Percentiles rank a stretch among this genome's conserved stretches.
phyloP scores from a whole-genome alignment of 2,329 filamentous ascomycete genomes.

The Chrysoporthe austroafricana region DNA sequence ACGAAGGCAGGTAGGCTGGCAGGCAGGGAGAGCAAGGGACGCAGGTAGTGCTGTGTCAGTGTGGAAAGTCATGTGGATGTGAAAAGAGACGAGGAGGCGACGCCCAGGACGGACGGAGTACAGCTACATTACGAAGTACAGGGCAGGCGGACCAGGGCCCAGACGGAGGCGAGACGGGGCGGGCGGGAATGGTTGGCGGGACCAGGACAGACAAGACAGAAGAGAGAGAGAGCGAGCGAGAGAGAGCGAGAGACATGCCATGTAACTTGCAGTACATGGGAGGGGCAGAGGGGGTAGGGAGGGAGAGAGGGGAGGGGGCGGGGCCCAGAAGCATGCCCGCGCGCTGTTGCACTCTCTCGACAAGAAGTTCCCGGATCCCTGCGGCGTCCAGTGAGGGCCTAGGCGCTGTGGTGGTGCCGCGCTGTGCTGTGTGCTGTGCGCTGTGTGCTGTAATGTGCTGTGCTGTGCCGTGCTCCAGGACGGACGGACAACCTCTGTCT shows the following conservation, averaged over 20 bases:
- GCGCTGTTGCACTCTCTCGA: slow-evolving; percentile 3
- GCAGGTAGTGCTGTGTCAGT: slow-evolving; percentile 16
- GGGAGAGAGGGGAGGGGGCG: not conserved
- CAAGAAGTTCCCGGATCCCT: not conserved
- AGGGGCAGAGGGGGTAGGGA: not conserved
- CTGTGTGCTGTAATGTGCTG: not conserved
- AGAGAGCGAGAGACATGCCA: not conserved
- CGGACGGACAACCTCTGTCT: too few relatives aligned
- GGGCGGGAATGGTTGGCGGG: not conserved
- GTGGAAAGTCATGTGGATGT: slow-evolving; percentile 25
- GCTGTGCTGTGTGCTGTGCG: not conserved
- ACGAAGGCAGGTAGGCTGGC: not conserved
- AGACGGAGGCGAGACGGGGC: slow-evolving; percentile 15
- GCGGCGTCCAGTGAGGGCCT: not conserved
- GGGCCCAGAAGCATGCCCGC: not conserved
- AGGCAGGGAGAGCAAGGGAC: slow-evolving; percentile 10
- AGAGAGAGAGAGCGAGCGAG: not conserved
- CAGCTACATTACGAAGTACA: slow-evolving; percentile 6
- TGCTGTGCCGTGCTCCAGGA: too few relatives aligned
- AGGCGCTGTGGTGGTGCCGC: not conserved
- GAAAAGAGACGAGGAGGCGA: slow-evolving; percentile 9
- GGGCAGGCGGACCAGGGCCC: not conserved
- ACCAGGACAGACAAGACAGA: not conserved
- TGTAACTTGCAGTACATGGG: not conserved
- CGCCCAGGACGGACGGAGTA: not conserved